Percentiles rank a stretch among this genome's conserved stretches.
These are phyloP conservation scores for Torulaspora franciscae DNA, from an alignment of 805 yeast species.

Conservation along the genomic window DNA sequence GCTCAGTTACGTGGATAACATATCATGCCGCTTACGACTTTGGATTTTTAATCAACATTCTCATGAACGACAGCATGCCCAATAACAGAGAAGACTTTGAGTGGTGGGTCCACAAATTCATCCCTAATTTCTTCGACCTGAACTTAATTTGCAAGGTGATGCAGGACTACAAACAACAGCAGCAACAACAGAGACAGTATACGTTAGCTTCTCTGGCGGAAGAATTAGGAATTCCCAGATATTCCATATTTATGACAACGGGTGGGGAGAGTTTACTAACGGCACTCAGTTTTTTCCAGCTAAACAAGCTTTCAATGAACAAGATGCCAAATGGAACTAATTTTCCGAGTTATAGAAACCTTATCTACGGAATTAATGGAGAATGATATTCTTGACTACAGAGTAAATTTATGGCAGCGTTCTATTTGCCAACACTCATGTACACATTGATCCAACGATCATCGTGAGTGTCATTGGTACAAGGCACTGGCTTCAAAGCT, in stretches of 20 bases:
- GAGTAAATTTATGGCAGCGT: not conserved
- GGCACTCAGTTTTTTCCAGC: slow-evolving; percentile 59
- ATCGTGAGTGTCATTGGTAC: too few species aligned
- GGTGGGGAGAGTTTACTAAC: slow-evolving; percentile 62
- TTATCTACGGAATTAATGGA: slow-evolving; percentile 46
- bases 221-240: slow-evolving; percentile 62
- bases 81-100: slow-evolving; percentile 72
- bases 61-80: slow-evolving; percentile 75
- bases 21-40: slow-evolving; percentile 93
- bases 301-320: slow-evolving; percentile 36
- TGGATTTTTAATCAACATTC: slow-evolving; percentile 76
- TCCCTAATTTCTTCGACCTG: slow-evolving; percentile 81
- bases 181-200: slow-evolving; percentile 23
- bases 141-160: slow-evolving; percentile 47
- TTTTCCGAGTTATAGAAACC: slow-evolving; percentile 43
- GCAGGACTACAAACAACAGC: slow-evolving; percentile 27
- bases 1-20: slow-evolving; percentile 73
- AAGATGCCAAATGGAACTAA: slow-evolving; percentile 35
- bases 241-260: slow-evolving; percentile 49
- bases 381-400: slow-evolving; percentile 14
- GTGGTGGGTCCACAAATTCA: slow-evolving; percentile 61
- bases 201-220: slow-evolving; percentile 59
- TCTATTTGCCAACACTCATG: not conserved
- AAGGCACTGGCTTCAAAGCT: too few species aligned
- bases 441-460: too few species aligned